Percentiles rank a stretch among this genome's conserved stretches.
phyloP scores from a whole-genome alignment of 2,329 filamentous ascomycete genomes.

The Trichoderma aggressivum region DNA sequence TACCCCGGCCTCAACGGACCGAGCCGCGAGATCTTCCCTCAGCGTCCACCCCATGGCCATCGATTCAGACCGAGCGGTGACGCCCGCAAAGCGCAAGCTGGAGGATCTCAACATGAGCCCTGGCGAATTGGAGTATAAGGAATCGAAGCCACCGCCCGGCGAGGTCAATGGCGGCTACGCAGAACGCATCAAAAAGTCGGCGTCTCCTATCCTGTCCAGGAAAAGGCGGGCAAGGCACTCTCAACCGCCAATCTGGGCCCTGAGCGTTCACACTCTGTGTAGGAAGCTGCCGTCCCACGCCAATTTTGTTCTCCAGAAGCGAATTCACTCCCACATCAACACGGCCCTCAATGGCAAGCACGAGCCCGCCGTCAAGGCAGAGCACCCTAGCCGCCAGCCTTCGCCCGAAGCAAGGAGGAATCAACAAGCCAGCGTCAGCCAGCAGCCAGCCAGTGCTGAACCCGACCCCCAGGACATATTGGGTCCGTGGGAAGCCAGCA shows the following conservation, averaged over 20 bases:
- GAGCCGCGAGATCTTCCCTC: slow-evolving; percentile 26
- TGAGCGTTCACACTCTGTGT: slow-evolving; percentile 35
- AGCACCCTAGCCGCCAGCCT: slow-evolving; percentile 41
- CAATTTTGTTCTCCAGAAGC: slow-evolving; percentile 47
- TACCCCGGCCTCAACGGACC: slow-evolving; percentile 25
- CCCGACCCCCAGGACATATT: slow-evolving; percentile 38
- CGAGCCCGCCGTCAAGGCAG: slow-evolving; percentile 29
- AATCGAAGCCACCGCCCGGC: slow-evolving; percentile 48
- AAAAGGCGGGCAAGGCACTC: slow-evolving; percentile 41
- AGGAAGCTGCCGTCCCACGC: slow-evolving; percentile 38
- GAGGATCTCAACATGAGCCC: slow-evolving; percentile 43
- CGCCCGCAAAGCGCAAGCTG: slow-evolving; percentile 41
- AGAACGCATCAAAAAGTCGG: slow-evolving; percentile 25
- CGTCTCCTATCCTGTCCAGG: slow-evolving; percentile 33
- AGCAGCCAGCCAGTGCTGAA: slow-evolving; percentile 25
- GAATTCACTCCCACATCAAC: slow-evolving; percentile 28
- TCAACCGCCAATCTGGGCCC: slow-evolving; percentile 49
- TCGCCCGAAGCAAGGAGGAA: slow-evolving; percentile 46
- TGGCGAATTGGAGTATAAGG: slow-evolving; percentile 50
- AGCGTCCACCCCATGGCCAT: slow-evolving; percentile 29
- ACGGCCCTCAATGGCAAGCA: slow-evolving; percentile 37
- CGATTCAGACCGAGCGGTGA: slow-evolving; percentile 33
- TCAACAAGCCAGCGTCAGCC: slow-evolving; percentile 25
- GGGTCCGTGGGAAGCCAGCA: slow-evolving; percentile 62
- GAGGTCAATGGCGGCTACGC: slow-evolving; percentile 43